Evolutionary conservation across 2,329 filamentous ascomycete species (phyloP), one percentile per base, ranked within the genome.

Genomic region (Colletotrichum sp.): DNA sequence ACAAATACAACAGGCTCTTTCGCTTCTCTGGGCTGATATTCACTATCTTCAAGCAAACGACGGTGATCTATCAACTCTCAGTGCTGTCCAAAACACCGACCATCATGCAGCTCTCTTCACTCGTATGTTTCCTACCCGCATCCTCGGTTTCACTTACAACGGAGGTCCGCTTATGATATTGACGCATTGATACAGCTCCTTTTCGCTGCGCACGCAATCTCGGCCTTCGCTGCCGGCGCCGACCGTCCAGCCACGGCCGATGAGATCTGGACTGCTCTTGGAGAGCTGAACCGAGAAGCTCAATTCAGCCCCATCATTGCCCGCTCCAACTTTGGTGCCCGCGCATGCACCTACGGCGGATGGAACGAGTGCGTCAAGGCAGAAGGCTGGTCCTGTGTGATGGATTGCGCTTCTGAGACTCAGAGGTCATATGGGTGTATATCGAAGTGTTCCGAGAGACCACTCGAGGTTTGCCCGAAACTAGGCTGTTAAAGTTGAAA

Each of bases 101-200:
- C 44, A 52, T 2, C 44, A 52, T 52, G 44, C n/a, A 21, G n/a
- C 0, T 0, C 44, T 52, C n/a, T 52, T 21, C 44, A 21, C n/a
- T 52, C 10, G 44, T 52, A 52, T 24, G 44, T 52, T 8, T 5
- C 4, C n/a, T 8, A 1, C 44, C n/a, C 44, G 0, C 44, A 52
- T 8, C 6, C 44, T 52, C 39, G n/a, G 0, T 1, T 1, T 13
- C n/a, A 52, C 44, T 13, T 21, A 52, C 6, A 13, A 13, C 3
- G 0, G 0, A 52, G 0, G 44, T 52, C 6, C 12, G 3, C 44
- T 2, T 1, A 13, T 52, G 12, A 52, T 3, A 21, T 3, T 52
- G 44, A 21, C n/a, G 10, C 3, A 52, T 8, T 52, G 0, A 3
- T 52, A 21, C n/a, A 52, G n/a, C 44, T 52, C 10, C n/a, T 52